phyloP scores from a whole-genome alignment of 2,329 filamentous ascomycete species.

The Thelonectria rubi region DNA sequence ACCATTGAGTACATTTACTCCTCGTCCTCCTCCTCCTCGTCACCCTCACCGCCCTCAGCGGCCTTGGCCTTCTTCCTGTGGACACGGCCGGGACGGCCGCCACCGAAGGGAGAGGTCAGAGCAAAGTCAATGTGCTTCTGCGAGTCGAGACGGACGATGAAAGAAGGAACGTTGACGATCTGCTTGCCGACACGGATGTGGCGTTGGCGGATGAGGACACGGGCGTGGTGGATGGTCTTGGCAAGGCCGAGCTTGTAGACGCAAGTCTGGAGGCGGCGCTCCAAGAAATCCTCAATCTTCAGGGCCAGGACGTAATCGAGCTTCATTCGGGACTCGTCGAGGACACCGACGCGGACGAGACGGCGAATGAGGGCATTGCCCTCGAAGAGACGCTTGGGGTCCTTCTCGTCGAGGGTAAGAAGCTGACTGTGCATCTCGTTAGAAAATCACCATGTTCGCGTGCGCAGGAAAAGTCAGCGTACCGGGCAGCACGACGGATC shows the following conservation, averaged over 20 bases:
- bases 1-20: slow-evolving; percentile 60
- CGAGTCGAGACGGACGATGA: slow-evolving; percentile 99
- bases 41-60: slow-evolving; percentile 83
- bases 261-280: slow-evolving; percentile 99
- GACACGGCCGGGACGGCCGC: slow-evolving; percentile 95
- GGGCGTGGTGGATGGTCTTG: slow-evolving; percentile 99
- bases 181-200: slow-evolving; percentile 99
- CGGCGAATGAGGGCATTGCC: slow-evolving; percentile 99
- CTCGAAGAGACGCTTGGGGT: slow-evolving; percentile 99
- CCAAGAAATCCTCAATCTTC: slow-evolving; percentile 99
- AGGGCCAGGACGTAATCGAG: slow-evolving; percentile 99
- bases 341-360: slow-evolving; percentile 99
- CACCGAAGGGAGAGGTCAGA: slow-evolving; percentile 96
- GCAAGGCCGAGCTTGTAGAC: slow-evolving; percentile 99
- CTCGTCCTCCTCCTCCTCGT: slow-evolving; percentile 88
- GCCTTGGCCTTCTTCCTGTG: slow-evolving; percentile 99
- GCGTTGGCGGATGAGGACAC: slow-evolving; percentile 99
- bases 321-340: slow-evolving; percentile 99
- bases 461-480: slow-evolving; percentile 46
- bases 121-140: slow-evolving; percentile 99
- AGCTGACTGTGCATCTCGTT: slow-evolving; percentile 77
- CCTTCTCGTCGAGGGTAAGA: slow-evolving; percentile 99
- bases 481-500: slow-evolving; percentile 99
- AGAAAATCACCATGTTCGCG: slow-evolving; percentile 29
- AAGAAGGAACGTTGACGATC: slow-evolving; percentile 99